Percentiles rank a stretch among this genome's conserved stretches.
Evolutionary conservation across 495 filamentous ascomycete genomes (phyloP).

Genomic region (Paragyromitra xinjiangensis): DNA sequence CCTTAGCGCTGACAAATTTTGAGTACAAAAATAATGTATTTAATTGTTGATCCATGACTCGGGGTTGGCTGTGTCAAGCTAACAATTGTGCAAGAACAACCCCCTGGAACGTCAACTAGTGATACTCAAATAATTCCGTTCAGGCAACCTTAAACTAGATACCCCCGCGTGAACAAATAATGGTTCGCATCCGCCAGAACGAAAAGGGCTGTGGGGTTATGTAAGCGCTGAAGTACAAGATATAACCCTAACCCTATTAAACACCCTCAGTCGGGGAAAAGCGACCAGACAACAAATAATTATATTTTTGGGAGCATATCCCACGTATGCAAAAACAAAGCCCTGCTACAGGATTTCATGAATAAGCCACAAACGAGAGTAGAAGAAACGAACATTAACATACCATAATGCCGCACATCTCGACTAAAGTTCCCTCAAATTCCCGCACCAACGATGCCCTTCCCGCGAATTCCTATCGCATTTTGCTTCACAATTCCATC

Average conservation of each 20-base stretch:
- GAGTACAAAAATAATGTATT: not conserved
- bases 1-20: conserved; percentile 5
- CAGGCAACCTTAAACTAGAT: no score
- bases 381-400: not conserved
- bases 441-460: not conserved
- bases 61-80: not conserved
- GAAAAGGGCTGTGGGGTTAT: not conserved
- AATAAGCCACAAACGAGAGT: not conserved
- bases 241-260: not conserved
- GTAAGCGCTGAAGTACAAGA: not conserved
- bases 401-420: not conserved
- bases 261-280: not conserved
- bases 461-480: not conserved
- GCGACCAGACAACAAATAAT: not conserved
- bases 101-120: not conserved
- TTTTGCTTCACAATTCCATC: not conserved
- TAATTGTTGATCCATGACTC: not conserved
- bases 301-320: not conserved
- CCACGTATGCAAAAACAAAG: not conserved
- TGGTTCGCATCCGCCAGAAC: not conserved
- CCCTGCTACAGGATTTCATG: not conserved
- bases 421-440: not conserved
- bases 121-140: no score
- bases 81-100: not conserved
- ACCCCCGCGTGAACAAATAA: no score